Evolutionary conservation across 495 filamentous ascomycete species (phyloP).

Genomic region (Penicillium simplicissimum): DNA sequence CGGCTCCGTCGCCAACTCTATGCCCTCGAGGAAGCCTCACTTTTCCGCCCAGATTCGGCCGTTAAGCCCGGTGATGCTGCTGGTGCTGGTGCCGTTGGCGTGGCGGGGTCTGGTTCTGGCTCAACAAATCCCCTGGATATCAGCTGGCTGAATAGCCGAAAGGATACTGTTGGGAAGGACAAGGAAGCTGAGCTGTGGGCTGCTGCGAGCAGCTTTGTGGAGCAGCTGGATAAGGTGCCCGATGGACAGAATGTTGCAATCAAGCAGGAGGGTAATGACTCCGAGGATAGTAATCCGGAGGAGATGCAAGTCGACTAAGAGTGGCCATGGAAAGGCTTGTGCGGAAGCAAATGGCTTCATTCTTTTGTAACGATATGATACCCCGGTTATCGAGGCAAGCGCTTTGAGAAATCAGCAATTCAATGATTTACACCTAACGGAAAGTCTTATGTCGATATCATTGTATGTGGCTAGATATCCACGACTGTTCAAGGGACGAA

Average conservation of each 20-base stretch:
- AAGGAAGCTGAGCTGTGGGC: conserved; percentile 80
- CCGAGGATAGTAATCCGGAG: conserved; percentile 26
- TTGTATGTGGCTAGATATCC: conserved; percentile 12
- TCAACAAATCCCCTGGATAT: conserved; percentile 61
- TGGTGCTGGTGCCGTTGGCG: conserved; percentile 20
- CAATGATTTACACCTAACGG: background rate
- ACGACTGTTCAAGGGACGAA: conserved; percentile 22
- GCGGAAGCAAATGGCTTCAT: background rate
- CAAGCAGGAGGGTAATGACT: conserved; percentile 13
- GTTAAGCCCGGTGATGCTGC: conserved; percentile 29
- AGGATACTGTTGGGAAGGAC: conserved; percentile 70
- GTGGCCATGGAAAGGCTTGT: background rate
- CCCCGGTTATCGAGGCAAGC: conserved; percentile 21
- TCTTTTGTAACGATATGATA: conserved; percentile 33
- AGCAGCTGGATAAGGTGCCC: conserved; percentile 32
- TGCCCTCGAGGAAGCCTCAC: conserved; percentile 73
- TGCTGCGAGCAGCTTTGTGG: conserved; percentile 54
- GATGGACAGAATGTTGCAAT: conserved; percentile 1
- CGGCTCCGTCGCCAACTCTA: conserved; percentile 75
- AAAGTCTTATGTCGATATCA: background rate
- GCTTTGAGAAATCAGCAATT: background rate
- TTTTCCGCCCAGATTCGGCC: conserved; percentile 53
- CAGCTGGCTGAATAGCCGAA: conserved; percentile 81
- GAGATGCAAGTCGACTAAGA: conserved; percentile 42
- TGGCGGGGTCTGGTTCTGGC: conserved; percentile 16